Percentiles rank a stretch among this genome's conserved stretches.
These are phyloP conservation scores for Pythium oligandrum DNA, from an alignment of 352 stramenopile species.

Conservation along the genomic window DNA sequence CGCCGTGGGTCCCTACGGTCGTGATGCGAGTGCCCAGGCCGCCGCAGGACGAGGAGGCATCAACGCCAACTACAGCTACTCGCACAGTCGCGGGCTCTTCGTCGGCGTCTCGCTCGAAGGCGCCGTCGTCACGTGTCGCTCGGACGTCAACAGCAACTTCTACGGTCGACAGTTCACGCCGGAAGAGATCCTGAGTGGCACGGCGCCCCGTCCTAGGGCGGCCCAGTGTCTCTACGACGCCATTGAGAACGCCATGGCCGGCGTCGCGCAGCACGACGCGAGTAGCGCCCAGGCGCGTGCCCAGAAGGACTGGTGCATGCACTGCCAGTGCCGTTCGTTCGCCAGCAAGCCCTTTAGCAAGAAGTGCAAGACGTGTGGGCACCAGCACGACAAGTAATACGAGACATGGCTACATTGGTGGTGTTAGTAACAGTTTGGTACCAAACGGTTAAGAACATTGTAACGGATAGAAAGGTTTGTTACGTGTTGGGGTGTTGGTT, in stretches of 20 bases:
- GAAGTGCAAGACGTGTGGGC: constrained; percentile 70
- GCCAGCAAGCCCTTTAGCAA: constrained; percentile 66
- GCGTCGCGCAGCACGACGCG: constrained; percentile 58
- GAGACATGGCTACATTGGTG: constrained; percentile 8
- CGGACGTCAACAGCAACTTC: constrained; percentile 94
- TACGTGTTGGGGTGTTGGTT: no score
- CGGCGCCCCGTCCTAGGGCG: constrained; percentile 47
- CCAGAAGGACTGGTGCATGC: constrained; percentile 31
- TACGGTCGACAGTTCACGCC: constrained; percentile 87
- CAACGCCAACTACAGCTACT: constrained; percentile 94
- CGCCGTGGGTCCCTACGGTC: constrained; percentile 87
- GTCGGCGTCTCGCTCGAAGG: constrained; percentile 91
- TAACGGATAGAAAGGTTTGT: no score
- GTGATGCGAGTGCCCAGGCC: constrained; percentile 78
- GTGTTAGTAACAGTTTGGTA: not conserved
- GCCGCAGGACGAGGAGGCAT: constrained; percentile 62
- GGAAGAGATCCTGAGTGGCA: constrained; percentile 65
- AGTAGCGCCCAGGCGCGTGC: constrained; percentile 12
- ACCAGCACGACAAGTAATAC: constrained; percentile 46
- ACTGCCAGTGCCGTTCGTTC: constrained; percentile 52
- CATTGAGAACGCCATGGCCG: constrained; percentile 64
- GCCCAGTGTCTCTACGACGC: constrained; percentile 77
- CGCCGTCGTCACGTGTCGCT: constrained; percentile 85
- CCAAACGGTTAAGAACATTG: no score
- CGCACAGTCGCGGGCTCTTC: constrained; percentile 90